These are phyloP conservation scores for Macadamia tetraphylla DNA, from an alignment of 164 flowering plant species.

Conservation along the genomic window DNA sequence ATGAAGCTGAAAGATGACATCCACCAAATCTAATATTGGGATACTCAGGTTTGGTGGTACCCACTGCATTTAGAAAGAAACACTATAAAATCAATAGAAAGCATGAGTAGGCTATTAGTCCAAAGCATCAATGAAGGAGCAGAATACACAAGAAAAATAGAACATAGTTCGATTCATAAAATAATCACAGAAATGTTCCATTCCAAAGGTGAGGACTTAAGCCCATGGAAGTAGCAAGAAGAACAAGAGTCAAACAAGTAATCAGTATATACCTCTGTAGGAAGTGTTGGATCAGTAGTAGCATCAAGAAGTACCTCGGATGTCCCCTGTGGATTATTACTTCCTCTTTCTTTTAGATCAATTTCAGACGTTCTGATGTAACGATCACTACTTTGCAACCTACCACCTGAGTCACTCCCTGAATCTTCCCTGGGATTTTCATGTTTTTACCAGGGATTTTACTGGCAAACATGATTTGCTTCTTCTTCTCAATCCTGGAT, in stretches of 20 bases:
- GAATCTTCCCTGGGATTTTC: conserved; percentile 34
- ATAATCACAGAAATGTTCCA: background rate
- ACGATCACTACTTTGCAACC: conserved; percentile 18
- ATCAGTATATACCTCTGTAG: conserved; percentile 56
- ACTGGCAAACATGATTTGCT: conserved; percentile 21
- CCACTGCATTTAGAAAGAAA: conserved; percentile 59
- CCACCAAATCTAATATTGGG: conserved; percentile 89
- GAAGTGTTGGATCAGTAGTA: conserved; percentile 58
- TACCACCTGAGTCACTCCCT: conserved; percentile 37
- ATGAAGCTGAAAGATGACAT: conserved; percentile 89
- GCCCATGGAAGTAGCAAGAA: background rate
- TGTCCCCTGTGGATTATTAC: conserved; percentile 21
- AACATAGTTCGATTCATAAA: background rate
- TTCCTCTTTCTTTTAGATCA: conserved; percentile 23
- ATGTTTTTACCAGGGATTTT: conserved; percentile 23
- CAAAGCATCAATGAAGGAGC: conserved; percentile 5
- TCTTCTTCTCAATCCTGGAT: conserved; percentile 27
- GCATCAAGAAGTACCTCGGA: conserved; percentile 38
- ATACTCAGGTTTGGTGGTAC: conserved; percentile 81
- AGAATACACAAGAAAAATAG: background rate
- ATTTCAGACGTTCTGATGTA: conserved; percentile 26
- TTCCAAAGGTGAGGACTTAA: background rate
- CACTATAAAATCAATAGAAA: conserved; percentile 5
- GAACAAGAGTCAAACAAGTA: background rate
- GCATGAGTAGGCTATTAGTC: background rate